phyloP scores from a whole-genome alignment of 176 grass and related monocot genomes.

The Poa pratensis region DNA sequence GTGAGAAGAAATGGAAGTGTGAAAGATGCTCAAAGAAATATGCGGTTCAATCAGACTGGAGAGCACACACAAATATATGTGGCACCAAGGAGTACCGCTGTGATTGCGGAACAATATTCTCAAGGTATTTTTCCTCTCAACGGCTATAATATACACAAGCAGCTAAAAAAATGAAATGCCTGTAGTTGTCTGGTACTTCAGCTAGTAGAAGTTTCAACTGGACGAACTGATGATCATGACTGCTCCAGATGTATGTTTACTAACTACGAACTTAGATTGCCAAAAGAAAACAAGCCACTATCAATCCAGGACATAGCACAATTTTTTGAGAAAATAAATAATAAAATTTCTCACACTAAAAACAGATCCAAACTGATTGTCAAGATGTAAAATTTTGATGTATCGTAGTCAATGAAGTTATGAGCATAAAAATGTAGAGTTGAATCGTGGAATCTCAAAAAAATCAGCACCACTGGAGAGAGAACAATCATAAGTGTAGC shows the following conservation, averaged over 20 bases:
- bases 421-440: not conserved
- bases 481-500: not conserved
- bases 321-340: not conserved
- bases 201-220: not conserved
- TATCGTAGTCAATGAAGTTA: not conserved
- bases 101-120: slow-evolving; percentile 37
- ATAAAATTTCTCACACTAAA: not conserved
- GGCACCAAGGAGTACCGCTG: slow-evolving; percentile 31
- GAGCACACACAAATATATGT: slow-evolving; percentile 30
- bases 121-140: slow-evolving; percentile 28
- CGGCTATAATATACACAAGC: not conserved
- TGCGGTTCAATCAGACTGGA: slow-evolving; percentile 28
- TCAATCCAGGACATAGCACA: not conserved
- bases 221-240: not conserved
- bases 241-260: not conserved
- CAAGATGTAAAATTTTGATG: not conserved
- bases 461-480: not conserved
- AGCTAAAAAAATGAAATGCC: not conserved
- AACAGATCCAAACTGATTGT: not conserved
- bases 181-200: not conserved
- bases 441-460: not conserved
- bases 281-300: not conserved
- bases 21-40: slow-evolving; percentile 38
- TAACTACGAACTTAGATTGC: not conserved
- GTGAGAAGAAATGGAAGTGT: slow-evolving; percentile 34